Conservation (phyloP, 2,329 filamentous ascomycete species). For the Botrytis paeoniae region DNA sequence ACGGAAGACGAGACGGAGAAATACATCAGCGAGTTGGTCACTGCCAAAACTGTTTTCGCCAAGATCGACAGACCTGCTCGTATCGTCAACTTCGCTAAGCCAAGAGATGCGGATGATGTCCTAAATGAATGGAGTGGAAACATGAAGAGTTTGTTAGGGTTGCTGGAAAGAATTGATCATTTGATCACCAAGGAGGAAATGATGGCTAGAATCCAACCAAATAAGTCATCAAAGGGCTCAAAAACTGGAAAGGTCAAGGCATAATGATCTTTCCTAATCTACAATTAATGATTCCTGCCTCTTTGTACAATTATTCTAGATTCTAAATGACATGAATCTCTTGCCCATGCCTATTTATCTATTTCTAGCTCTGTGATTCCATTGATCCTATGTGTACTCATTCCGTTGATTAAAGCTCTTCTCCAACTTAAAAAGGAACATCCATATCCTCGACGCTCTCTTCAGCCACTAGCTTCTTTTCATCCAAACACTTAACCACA, state of each 20-base stretch:
- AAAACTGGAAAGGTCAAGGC: constrained; percentile 41
- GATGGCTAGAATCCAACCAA: constrained; percentile 94
- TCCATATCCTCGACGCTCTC: constrained; percentile 67
- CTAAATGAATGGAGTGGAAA: constrained; percentile 98
- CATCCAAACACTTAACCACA: constrained; percentile 48
- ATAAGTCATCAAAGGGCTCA: constrained; percentile 33
- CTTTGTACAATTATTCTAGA: constrained; percentile 39
- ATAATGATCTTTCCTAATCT: constrained; percentile 18
- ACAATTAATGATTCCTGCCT: constrained; percentile 28
- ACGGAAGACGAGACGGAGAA: constrained; percentile 96
- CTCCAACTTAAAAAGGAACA: constrained; percentile 52
- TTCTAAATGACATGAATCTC: constrained; percentile 33
- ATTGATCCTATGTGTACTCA: neutral
- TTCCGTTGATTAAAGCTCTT: neutral
- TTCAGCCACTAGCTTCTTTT: constrained; percentile 51
- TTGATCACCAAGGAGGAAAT: constrained; percentile 99
- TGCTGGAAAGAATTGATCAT: constrained; percentile 90
- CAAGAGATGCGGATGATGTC: constrained; percentile 90
- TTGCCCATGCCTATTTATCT: constrained; percentile 24
- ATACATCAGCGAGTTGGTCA: constrained; percentile 96
- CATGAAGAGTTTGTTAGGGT: constrained; percentile 87
- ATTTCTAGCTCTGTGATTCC: neutral
- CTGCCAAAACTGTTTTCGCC: constrained; percentile 95
- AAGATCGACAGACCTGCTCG: constrained; percentile 94
- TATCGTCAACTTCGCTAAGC: constrained; percentile 91